phyloP scores from a whole-genome alignment of 768 basidiomycete genomes.

The Tricholomella constricta region DNA sequence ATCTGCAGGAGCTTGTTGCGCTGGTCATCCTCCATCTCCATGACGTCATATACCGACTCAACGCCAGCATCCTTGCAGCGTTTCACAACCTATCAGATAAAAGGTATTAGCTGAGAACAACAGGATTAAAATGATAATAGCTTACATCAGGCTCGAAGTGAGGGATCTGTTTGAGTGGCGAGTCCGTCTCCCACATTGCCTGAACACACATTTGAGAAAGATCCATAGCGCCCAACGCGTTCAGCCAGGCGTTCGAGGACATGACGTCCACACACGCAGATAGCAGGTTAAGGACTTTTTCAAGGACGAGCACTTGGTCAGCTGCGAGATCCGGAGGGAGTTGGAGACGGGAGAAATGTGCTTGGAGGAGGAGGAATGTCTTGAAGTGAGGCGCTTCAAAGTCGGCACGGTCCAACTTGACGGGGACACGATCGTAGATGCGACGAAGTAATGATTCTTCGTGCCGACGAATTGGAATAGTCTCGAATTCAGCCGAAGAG shows the following conservation, averaged over 20 bases:
- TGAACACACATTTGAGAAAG: slow-evolving; percentile 98
- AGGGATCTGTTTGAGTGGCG: slow-evolving; percentile 93
- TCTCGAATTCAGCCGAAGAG: slow-evolving; percentile 95
- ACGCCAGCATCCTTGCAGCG: slow-evolving; percentile 82
- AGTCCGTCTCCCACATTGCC: slow-evolving; percentile 97
- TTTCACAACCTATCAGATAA: slow-evolving; percentile 60
- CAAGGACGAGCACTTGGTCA: slow-evolving; percentile 84
- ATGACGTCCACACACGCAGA: slow-evolving; percentile 98
- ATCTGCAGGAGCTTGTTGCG: slow-evolving; percentile 82
- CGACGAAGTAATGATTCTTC: slow-evolving; percentile 84
- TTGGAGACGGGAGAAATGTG: slow-evolving; percentile 92
- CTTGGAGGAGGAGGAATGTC: slow-evolving; percentile 94
- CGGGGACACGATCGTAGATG: slow-evolving; percentile 95
- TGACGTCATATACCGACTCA: slow-evolving; percentile 94
- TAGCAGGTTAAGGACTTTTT: slow-evolving; percentile 87
- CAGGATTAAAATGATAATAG: neutral
- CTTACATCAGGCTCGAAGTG: slow-evolving; percentile 90
- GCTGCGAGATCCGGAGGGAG: slow-evolving; percentile 92
- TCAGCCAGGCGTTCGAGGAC: slow-evolving; percentile 95
- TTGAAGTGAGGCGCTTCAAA: slow-evolving; percentile 98
- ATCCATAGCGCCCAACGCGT: slow-evolving; percentile 96
- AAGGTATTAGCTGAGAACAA: neutral
- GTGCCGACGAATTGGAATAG: slow-evolving; percentile 91
- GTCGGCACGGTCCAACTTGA: slow-evolving; percentile 81
- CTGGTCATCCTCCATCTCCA: slow-evolving; percentile 97